Percentiles rank a stretch among this genome's conserved stretches.
Conservation (phyloP, 2,329 filamentous ascomycete genomes). For the Davidsoniella eucalypti region DNA sequence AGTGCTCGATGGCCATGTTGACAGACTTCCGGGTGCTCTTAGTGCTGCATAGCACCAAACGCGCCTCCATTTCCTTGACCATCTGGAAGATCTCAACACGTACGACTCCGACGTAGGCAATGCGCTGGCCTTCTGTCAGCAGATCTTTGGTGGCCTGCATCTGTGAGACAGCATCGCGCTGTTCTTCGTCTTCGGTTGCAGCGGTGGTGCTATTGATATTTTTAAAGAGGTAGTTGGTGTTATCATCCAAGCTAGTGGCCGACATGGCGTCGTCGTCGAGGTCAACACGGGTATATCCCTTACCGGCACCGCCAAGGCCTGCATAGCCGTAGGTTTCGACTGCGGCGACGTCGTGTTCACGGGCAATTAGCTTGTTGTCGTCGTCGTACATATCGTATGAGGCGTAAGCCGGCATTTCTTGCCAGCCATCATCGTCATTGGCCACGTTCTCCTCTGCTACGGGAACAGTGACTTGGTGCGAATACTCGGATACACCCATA, state of each 20-base stretch:
- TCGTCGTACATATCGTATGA: constrained; percentile 94
- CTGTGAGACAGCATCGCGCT: constrained; percentile 71
- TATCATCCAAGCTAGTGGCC: constrained; percentile 90
- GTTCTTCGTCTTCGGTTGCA: constrained; percentile 59
- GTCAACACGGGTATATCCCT: constrained; percentile 88
- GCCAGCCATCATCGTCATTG: constrained; percentile 60
- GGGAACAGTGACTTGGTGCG: constrained; percentile 59
- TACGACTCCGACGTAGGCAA: constrained; percentile 87
- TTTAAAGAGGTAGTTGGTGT: constrained; percentile 90
- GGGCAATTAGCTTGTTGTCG: constrained; percentile 71
- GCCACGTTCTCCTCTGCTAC: constrained; percentile 34
- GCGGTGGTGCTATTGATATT: constrained; percentile 43
- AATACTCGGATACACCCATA: constrained; percentile 58
- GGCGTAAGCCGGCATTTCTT: constrained; percentile 85
- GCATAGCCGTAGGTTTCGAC: constrained; percentile 52
- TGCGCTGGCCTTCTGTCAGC: constrained; percentile 83
- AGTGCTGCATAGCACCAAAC: constrained; percentile 21
- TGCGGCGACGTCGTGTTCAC: constrained; percentile 57
- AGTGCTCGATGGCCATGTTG: constrained; percentile 53
- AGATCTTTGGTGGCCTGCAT: constrained; percentile 93
- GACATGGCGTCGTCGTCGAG: constrained; percentile 90
- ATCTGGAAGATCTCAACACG: constrained; percentile 67
- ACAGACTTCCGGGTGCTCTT: constrained; percentile 58
- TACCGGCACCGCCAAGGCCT: constrained; percentile 74
- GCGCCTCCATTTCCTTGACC: constrained; percentile 46